Evolutionary conservation across 164 flowering plant species (phyloP), one percentile per base, ranked within the genome.

Genomic region (Taxillus chinensis): DNA sequence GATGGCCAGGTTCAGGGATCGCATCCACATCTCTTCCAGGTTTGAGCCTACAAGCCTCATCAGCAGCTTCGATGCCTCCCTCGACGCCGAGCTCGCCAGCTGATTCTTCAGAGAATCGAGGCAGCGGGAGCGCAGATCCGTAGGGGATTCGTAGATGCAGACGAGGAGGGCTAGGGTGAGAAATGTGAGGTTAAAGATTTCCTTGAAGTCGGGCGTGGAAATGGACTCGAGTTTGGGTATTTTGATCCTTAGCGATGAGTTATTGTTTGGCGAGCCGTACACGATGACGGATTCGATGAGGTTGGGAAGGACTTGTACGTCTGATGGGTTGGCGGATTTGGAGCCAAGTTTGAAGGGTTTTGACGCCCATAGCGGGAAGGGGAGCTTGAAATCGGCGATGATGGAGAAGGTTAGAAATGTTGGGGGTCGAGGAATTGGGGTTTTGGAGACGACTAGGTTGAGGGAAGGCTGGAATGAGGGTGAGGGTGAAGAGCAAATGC

Each of bases 111-210:
- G 65, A 42, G 68, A 40, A 14, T 55, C 61, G 5, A 92, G 70
- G 59, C 95, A 86, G 7, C 39, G 62, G 0, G 73, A 72, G 0
- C 98, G 82, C 43, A 87, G 66, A 68, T 83, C 85, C 2, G 60
- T 58, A 0, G 98, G 98, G 37, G 93, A 86, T 73, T 92, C 96
- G 59, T 90, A 90, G 73, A 86, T 79, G 79, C 87, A 86, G 5
- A 90, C 55, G 39, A 90, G 69, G 67, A 90, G 69, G 17, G 74
- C 39, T 6, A 90, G 81, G 16, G 90, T 75, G 61, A 82, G 70
- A 60, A 87, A 82, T 2, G 83, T 49, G 42, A 86, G 70, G 60
- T 90, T 83, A 74, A 92, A 83, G 42, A 81, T 70, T 61, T 83
- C 83, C 49, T 72, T 78, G 58, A 77, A 68, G 59, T 73, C 69